Evolutionary conservation across 176 grass and related monocot genomes (phyloP), one percentile per base, ranked within the genome.

Genomic region (Carex kokanica): DNA sequence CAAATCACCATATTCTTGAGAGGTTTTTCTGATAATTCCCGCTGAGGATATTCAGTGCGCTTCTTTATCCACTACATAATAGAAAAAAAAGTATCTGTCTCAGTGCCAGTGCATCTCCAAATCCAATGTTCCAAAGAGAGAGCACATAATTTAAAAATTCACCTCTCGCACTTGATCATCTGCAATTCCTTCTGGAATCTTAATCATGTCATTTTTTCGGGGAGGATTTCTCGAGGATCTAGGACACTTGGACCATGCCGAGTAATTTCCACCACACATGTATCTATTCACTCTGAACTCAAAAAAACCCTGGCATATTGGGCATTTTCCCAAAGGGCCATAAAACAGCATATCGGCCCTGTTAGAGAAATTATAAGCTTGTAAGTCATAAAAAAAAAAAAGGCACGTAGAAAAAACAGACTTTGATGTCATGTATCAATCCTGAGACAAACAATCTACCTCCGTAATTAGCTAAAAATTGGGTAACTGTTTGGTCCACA

Each of bases 261-360:
- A 92, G 79, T 84, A 91, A 25, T 64, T 43, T 3, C 90, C 92
- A 7, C 51, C 84, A 81, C 95, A 98, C 1, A 41, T 82, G 72
- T 93, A 94, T 45, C 88, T 90, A 82, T 64, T 93, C 36, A 84
- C 83, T 29, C 53, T 87, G 51, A 85, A 94, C 55, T 94, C 90
- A 15, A 98, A 69, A 67, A 85, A 91, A 13, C 86, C 84, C 23
- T 79, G 51, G 60, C 95, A 94, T 53, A 84, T 6, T 47, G 86
- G 85, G 80, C 95, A 98, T 74, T 81, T 90, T 73, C 92, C 87
- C 0, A 93, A 78, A 15, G 90, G 89, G 3, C 95, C 92, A 59
- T 90, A 93, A 79, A 93, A 98, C 86, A 98, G 86, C 86, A 98
- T 71, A 86, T 94, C 90, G 81, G 85, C 91, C 81, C 95, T 98